Conservation (phyloP, 257 asterid genomes). For the Knoxia roxburghii region DNA sequence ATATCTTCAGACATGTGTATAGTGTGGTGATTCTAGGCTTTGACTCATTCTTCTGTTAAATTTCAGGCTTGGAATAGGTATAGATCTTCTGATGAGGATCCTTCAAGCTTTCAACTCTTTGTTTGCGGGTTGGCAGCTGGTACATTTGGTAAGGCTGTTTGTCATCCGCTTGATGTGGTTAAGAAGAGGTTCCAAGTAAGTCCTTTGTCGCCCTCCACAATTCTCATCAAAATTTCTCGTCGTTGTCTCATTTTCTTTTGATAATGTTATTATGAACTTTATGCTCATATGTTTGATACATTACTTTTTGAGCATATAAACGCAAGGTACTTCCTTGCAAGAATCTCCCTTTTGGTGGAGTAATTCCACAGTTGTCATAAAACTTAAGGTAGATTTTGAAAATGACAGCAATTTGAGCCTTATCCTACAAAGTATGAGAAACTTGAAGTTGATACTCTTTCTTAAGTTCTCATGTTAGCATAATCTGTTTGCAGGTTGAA, state of each 20-base stretch:
- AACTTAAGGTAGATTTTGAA: background rate
- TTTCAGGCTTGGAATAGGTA: slow-evolving; percentile 64
- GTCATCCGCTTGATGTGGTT: slow-evolving; percentile 96
- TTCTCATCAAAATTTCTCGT: background rate
- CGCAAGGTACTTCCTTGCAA: background rate
- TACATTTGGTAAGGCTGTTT: slow-evolving; percentile 72
- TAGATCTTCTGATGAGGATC: slow-evolving; percentile 34
- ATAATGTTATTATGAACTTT: background rate
- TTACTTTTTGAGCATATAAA: background rate
- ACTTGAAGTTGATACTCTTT: background rate
- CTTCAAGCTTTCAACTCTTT: slow-evolving; percentile 82
- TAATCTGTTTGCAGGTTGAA: slow-evolving; percentile 48
- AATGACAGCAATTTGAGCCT: no score
- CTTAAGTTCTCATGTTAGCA: background rate
- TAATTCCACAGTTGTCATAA: background rate
- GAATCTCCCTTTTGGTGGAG: background rate
- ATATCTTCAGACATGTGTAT: background rate
- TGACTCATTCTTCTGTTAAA: background rate
- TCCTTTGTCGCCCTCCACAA: background rate
- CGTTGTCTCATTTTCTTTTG: background rate
- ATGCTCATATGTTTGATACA: background rate
- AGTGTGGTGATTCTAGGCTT: background rate
- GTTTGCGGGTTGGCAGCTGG: slow-evolving; percentile 88
- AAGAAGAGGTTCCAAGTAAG: slow-evolving; percentile 96
- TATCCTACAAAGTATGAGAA: no score